Base-by-base conservation (phyloP, 352 stramenopile species). In the Aphanomyces invadans region DNA sequence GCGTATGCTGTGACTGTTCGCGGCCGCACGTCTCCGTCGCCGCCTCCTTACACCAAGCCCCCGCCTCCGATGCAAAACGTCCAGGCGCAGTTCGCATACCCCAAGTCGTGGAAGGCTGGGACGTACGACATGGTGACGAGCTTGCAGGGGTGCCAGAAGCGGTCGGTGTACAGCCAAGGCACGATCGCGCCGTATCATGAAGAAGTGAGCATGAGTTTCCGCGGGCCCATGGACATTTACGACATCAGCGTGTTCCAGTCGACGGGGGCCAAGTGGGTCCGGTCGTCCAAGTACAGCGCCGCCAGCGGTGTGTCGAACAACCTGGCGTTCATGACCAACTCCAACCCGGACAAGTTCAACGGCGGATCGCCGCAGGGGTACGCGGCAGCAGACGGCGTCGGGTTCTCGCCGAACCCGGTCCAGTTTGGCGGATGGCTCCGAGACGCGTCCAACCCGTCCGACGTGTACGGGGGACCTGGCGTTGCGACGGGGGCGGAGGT, bases 271-370 rank as follows among this genome's bases (percentile, higher is more conserved):
- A 69, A 79, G 53, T 85, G 76, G 78, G 64, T 23, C 57, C 79
- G 77, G 51, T 66, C 81, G 17, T 87, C 78, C 51, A 76, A 74
- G 5, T 87, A 82, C 60, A 62, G 64, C 42, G 61, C 49, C 51
- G 67, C 64, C 26, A 74, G 67, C 3, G 69, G 36, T 15, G 7
- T 15, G 7, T 42, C 72, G 28, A 60, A 76, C 38, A 87, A 87
- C 69, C 70, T 87, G 64, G 65, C 84, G 2, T 85, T 87, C 56
- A 81, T 87, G 74, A 85, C 79, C 70, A 87, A 87, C 65, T 15
- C 73, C 11, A 87, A 83, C 70, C 74, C 83, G 31, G 78, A 83
- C 69, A 85, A 87, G 69, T 75, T 48, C 4, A 74, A 73, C 26
- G 66, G 61, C 23, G 53, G 77, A 36, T 73, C 74, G 33, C 78